Conservation (phyloP, 2,329 filamentous ascomycete genomes). For the Dothidotthia symphoricarpi region DNA sequence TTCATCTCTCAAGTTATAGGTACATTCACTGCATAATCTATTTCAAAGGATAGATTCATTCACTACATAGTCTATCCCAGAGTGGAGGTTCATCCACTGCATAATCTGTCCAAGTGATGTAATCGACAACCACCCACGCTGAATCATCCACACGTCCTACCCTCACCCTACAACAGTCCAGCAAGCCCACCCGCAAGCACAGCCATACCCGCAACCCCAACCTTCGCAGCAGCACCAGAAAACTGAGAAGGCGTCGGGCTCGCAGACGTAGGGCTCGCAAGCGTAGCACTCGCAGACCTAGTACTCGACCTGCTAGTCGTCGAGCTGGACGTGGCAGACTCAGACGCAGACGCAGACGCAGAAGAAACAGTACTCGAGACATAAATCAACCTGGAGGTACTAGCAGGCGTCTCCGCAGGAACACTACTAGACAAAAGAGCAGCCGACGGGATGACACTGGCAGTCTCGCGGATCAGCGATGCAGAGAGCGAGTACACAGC, state of each 20-base stretch:
- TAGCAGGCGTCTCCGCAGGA: slow-evolving; percentile 5
- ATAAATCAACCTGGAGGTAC: slow-evolving; percentile 3
- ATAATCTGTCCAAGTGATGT: no score
- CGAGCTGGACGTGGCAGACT: no score
- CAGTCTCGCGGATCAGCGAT: slow-evolving; percentile 49
- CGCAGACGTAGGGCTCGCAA: not conserved
- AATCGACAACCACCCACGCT: no score
- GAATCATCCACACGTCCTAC: no score
- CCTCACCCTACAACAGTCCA: no score
- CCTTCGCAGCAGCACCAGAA: slow-evolving; percentile 16
- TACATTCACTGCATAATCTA: no score
- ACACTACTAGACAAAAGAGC: slow-evolving; percentile 1
- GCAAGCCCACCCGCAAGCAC: slow-evolving; percentile 20
- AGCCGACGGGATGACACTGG: slow-evolving; percentile 5
- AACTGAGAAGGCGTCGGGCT: slow-evolving; percentile 10
- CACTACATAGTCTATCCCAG: no score
- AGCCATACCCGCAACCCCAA: slow-evolving; percentile 15
- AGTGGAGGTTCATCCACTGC: no score
- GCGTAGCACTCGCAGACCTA: not conserved
- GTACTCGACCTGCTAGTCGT: not conserved
- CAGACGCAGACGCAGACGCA: no score
- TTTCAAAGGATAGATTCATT: no score
- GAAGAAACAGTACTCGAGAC: slow-evolving; percentile 2
- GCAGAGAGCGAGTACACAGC: slow-evolving; percentile 51
- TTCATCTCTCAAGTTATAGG: no score